phyloP scores from a whole-genome alignment of 768 basidiomycete species.

The Lentinula boryana region DNA sequence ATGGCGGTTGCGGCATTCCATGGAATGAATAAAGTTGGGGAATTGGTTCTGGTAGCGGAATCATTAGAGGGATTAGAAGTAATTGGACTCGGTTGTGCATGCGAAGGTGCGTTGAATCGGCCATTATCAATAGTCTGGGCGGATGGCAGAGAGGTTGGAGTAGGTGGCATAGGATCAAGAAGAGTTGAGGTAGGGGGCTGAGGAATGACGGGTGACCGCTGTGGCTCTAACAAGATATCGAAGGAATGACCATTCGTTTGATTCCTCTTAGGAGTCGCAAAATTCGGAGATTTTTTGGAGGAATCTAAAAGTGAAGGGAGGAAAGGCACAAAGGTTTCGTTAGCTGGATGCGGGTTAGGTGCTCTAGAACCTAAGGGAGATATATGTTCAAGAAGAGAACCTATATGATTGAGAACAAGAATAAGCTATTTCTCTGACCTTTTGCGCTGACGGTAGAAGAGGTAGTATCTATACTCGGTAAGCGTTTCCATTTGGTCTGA shows the following conservation, averaged over 20 bases:
- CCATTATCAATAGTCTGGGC: not conserved
- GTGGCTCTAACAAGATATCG: not conserved
- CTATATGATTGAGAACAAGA: not conserved
- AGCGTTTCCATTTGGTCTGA: constrained; percentile 26
- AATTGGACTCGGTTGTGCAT: not conserved
- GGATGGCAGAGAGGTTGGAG: not conserved
- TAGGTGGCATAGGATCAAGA: not conserved
- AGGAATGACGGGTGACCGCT: not conserved
- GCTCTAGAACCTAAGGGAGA: not conserved
- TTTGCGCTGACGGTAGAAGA: not conserved
- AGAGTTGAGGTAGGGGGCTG: not conserved
- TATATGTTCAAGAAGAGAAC: not conserved
- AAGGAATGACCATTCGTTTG: not conserved
- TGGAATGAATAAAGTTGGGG: not conserved
- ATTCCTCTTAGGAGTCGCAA: not conserved
- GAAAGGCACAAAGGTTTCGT: not conserved
- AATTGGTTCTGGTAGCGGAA: not conserved
- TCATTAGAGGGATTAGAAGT: not conserved
- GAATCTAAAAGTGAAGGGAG: not conserved
- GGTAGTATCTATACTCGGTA: not conserved
- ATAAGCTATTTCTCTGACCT: not conserved
- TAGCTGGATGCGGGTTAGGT: not conserved
- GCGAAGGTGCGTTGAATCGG: not conserved
- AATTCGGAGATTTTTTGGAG: not conserved
- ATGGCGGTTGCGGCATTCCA: not conserved